Evolutionary conservation across 495 filamentous ascomycete genomes (phyloP).

Genomic region (Cryomyces antarcticus): DNA sequence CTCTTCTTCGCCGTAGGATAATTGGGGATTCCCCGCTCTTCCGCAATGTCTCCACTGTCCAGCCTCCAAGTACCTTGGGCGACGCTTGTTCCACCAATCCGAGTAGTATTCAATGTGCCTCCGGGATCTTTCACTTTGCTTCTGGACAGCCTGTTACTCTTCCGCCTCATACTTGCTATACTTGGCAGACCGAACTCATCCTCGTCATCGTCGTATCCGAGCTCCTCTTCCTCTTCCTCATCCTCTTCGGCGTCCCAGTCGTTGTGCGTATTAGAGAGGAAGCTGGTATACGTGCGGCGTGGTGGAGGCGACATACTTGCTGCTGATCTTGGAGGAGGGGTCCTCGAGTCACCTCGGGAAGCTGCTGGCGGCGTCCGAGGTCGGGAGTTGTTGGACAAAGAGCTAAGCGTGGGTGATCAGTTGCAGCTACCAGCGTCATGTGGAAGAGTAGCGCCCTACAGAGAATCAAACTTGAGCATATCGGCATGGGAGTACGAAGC

Average conservation of each 20-base stretch:
- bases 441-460: constrained; percentile 26
- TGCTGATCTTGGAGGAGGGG: constrained; percentile 22
- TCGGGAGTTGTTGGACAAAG: constrained; percentile 30
- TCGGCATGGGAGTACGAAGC: constrained; percentile 93
- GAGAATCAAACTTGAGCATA: constrained; percentile 64
- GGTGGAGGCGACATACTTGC: constrained; percentile 34
- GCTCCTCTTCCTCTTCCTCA: constrained; percentile 28
- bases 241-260: constrained; percentile 49
- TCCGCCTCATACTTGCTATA: constrained; percentile 66
- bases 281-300: constrained; percentile 50
- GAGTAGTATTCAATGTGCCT: constrained; percentile 3
- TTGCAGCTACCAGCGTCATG: not conserved
- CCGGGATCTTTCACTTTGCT: constrained; percentile 30
- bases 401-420: constrained; percentile 18
- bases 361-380: constrained; percentile 41
- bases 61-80: constrained; percentile 24
- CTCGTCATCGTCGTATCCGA: constrained; percentile 67
- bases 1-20: constrained; percentile 75
- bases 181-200: constrained; percentile 90
- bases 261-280: constrained; percentile 52
- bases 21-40: constrained; percentile 65
- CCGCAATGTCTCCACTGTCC: constrained; percentile 77
- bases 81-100: constrained; percentile 6
- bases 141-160: constrained; percentile 30
- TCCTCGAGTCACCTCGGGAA: constrained; percentile 25